Evolutionary conservation across 164 flowering plant species (phyloP), one percentile per base, ranked within the genome.

Genomic region (Cinnamomum micranthum): DNA sequence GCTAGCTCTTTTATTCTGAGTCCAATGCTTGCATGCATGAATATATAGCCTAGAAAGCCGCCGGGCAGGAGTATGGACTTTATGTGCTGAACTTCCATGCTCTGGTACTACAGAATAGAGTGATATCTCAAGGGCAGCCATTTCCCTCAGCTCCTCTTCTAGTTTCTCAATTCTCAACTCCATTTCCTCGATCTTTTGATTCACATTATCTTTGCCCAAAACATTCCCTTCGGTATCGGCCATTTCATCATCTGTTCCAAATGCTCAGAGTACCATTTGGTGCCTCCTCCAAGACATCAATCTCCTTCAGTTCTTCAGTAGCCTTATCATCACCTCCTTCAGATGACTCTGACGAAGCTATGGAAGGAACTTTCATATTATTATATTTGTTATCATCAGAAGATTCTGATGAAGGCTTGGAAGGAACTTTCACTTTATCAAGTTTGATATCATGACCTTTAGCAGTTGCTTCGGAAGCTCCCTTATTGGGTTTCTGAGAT

Each of bases 41-140:
- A 96, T 86, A 75, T 96, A 96, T 23, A 96, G 85, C 76, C 98
- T 87, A 75, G 97, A 96, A 81, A 96, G 90, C 71, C 98, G 98
- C 35, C 98, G 89, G 74, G 99, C 98, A 75, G 99, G 98, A 64
- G 97, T 89, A 75, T 96, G 99, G 73, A 96, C 92, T 83, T 94
- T 94, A 81, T 94, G 98, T 47, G 97, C 94, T 12, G 99, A 96
- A 78, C 97, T 90, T 41, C 97, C 97, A 87, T 96, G 99, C 86
- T 96, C 98, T 47, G 98, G 91, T 31, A 89, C 91, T 4, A 96
- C 90, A 77, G 99, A 90, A 80, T 96, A 96, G 22, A 96, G 92
- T 19, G 99, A 87, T 65, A 96, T 86, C 83, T 96, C 99, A 65
- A 96, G 92, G 73, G 96, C 92, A 72, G 99, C 99, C 78, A 94